Base-by-base conservation (phyloP, 2,329 filamentous ascomycete genomes). In the Ilyonectria sp. region DNA sequence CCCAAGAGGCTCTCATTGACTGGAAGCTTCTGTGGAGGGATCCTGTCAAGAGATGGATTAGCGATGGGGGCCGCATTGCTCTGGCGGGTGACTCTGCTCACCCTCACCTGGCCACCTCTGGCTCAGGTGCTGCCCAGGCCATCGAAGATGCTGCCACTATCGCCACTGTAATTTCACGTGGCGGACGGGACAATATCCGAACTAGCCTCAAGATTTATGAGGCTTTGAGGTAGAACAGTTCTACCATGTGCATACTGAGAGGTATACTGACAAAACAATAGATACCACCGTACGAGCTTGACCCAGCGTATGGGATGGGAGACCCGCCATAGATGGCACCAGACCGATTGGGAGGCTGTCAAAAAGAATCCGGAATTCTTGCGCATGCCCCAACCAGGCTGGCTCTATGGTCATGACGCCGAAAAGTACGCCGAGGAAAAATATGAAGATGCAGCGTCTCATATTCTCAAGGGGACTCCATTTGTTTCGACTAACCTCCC, bases 211-310 rank as follows among this genome's bases (percentile, higher is more conserved):
- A n/a, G 17, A n/a, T n/a, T 40, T 17, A 15, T 40, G 13, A 40
- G 37, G 13, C 37, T 2, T n/a, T 40, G 13, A 40, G 37, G 37
- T 40, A 33, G 15, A 6, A 11, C 33, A 64, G 73, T 2, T 76
- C 15, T 40, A 33, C 11, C 31, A 33, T 11, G 31, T 4, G 31
- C 11, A 33, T 26, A 33, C 8, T 33, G 3, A 33, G 31, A 33
- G 31, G 11, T 4, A 10, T 33, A 6, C 44, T 47, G 1, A 47
- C n/a, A n/a, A n/a, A 21, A n/a, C 31, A 40, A 13, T 11, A 56
- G 54, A 29, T 56, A 43, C 54, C 13, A 56, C 10, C 54, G 54
- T 4, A 44, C 54, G 4, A 43, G 35, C 19, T 15, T 56, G 10
- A 56, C 37, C 7, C 54, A 56, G 37, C 33, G 54, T 15, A 56